A percentile compares a stretch with the other conserved stretches of the same genome.
phyloP scores from a whole-genome alignment of 192 early-diverging fungal genomes.

The Radiomyces spectabilis region DNA sequence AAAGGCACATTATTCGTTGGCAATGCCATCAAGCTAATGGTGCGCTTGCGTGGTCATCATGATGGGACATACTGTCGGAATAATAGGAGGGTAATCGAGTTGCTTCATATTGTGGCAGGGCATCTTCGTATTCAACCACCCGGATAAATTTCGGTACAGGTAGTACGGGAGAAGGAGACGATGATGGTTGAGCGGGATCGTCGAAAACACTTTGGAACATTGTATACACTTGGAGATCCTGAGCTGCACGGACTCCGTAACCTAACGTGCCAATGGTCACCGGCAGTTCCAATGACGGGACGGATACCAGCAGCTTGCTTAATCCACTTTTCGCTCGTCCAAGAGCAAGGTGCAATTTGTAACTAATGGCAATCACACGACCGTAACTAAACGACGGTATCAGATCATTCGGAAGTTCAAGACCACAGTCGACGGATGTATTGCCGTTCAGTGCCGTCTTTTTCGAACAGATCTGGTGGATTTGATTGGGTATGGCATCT shows the following conservation, averaged over 20 bases:
- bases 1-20: too few relatives aligned
- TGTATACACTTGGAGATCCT: background rate
- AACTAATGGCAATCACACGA: background rate
- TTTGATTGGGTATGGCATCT: too few relatives aligned
- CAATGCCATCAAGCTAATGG: too few relatives aligned
- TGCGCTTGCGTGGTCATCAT: too few relatives aligned
- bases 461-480: too few relatives aligned
- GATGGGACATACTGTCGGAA: background rate
- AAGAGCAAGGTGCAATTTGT: too few relatives aligned
- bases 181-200: too few relatives aligned
- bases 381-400: background rate
- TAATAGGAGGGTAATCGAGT: background rate
- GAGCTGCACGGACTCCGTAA: background rate
- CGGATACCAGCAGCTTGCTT: too few relatives aligned
- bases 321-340: too few relatives aligned
- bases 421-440: background rate
- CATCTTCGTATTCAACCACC: background rate
- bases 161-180: too few relatives aligned
- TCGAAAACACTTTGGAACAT: too few relatives aligned
- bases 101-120: background rate
- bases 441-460: too few relatives aligned
- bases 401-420: background rate
- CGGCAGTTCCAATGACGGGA: background rate
- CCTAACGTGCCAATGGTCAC: background rate
- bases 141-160: slow-evolving; percentile 1